Evolutionary conservation across 176 grass and related monocot genomes (phyloP), one percentile per base, ranked within the genome.

Genomic region (Aegilops speltoides): DNA sequence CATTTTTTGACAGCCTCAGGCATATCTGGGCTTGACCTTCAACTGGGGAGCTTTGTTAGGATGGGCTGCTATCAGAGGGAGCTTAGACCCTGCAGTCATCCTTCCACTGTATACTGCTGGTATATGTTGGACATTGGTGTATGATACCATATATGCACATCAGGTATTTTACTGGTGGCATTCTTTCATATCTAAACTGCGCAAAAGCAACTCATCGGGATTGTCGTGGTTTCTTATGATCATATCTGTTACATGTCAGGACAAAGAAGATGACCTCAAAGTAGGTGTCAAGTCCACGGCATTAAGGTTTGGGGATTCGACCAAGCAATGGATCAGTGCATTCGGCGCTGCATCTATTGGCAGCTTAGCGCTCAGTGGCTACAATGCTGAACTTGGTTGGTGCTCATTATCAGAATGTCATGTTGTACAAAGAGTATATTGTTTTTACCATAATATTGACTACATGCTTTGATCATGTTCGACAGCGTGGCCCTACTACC

Each of bases 21-120:
- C 93, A 70, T 95, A 81, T 83, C 90, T 98, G 64, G 96, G 96
- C 85, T 85, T 95, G 66, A 92, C 91, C 20, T 95, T 95, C 88
- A 98, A 98, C 83, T 98, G 96, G 96, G 96, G 93, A 71, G 93
- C 90, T 84, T 91, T 98, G 76, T 86, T 98, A 88, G 96, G 93
- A 70, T 95, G 93, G 90, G 87, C 88, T 91, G 93, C 96, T 88
- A 90, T 98, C 64, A 94, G 77, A 86, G 90, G 76, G 86, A 88
- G 88, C 76, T 81, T 98, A 63, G 86, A 95, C 73, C 88, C 88
- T 84, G 72, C 88, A 57, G 71, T 95, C 56, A 45, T 95, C 64
- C 82, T 98, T 65, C 96, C 96, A 45, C 68, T 98, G 36, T 98
- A 95, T 86, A 89, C 75, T 26, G 90, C 93, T 57, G 93, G 93